A percentile compares a stretch with the other conserved stretches of the same genome.
phyloP scores from a whole-genome alignment of 768 basidiomycete genomes.

The Plicaturopsis crispa region DNA sequence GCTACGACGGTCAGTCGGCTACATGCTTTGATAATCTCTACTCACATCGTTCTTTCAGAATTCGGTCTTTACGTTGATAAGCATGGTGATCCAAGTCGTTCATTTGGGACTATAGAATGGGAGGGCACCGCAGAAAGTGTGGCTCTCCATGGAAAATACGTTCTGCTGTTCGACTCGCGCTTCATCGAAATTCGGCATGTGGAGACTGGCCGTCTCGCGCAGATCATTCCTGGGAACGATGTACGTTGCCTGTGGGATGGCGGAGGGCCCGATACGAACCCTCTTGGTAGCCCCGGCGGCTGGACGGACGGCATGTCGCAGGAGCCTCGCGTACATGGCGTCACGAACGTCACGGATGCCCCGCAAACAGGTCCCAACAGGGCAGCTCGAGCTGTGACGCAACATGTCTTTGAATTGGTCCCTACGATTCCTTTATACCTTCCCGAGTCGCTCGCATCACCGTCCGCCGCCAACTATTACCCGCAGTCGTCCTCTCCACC shows the following conservation, averaged over 20 bases:
- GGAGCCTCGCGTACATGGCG: slow-evolving; percentile 81
- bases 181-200: slow-evolving; percentile 90
- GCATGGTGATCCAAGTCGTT: slow-evolving; percentile 79
- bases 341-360: slow-evolving; percentile 56
- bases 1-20: slow-evolving; percentile 65
- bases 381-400: slow-evolving; percentile 44
- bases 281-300: slow-evolving; percentile 9
- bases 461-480: slow-evolving; percentile 44
- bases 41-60: slow-evolving; percentile 34
- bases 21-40: not conserved
- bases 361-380: slow-evolving; percentile 31
- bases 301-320: slow-evolving; percentile 47
- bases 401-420: slow-evolving; percentile 73
- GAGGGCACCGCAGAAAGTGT: slow-evolving; percentile 87
- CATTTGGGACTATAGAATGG: slow-evolving; percentile 79
- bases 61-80: slow-evolving; percentile 91
- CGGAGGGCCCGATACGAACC: slow-evolving; percentile 32
- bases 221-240: slow-evolving; percentile 77
- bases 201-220: slow-evolving; percentile 69
- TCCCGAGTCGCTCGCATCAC: slow-evolving; percentile 46
- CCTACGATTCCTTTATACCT: slow-evolving; percentile 70
- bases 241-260: slow-evolving; percentile 90
- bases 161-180: slow-evolving; percentile 80
- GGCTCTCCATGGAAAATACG: slow-evolving; percentile 83
- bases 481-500: slow-evolving; percentile 45